These are phyloP conservation scores for Aspergillus novoparasiticus DNA, from an alignment of 2,329 filamentous ascomycete genomes.

Conservation along the genomic window DNA sequence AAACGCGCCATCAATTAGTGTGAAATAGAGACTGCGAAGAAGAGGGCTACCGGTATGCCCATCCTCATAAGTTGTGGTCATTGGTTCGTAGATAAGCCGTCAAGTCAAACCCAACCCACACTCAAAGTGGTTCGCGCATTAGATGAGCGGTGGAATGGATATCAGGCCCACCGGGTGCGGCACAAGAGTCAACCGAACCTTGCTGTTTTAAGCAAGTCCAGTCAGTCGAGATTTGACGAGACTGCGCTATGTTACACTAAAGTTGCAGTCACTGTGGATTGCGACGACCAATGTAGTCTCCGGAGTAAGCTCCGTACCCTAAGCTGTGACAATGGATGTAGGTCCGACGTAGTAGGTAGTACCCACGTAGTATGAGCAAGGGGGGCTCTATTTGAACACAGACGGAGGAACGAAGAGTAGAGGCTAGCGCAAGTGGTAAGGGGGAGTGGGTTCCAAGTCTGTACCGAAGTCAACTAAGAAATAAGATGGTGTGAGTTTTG, in stretches of 20 bases:
- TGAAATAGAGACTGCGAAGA: not conserved
- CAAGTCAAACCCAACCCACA: not conserved
- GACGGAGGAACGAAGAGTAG: not conserved
- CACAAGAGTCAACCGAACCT: not conserved
- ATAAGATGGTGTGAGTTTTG: not conserved
- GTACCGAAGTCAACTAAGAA: not conserved
- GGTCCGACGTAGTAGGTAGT: not conserved
- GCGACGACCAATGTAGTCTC: not conserved
- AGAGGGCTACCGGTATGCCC: not conserved
- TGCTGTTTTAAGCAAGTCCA: constrained; percentile 1
- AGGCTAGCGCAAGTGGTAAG: not conserved
- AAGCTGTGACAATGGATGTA: not conserved
- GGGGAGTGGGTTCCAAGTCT: not conserved
- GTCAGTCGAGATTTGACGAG: not conserved
- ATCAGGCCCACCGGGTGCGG: constrained; percentile 1
- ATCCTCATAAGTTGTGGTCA: not conserved
- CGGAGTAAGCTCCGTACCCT: not conserved
- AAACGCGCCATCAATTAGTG: not conserved
- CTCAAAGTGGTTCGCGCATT: not conserved
- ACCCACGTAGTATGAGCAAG: not conserved
- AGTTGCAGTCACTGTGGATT: not conserved
- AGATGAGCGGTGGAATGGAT: not conserved
- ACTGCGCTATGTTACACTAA: not conserved
- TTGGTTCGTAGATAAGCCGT: not conserved
- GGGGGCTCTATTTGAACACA: not conserved